Percentiles rank a stretch among this genome's conserved stretches.
phyloP scores from a whole-genome alignment of 805 yeast species.

The Candida peoriensis region DNA sequence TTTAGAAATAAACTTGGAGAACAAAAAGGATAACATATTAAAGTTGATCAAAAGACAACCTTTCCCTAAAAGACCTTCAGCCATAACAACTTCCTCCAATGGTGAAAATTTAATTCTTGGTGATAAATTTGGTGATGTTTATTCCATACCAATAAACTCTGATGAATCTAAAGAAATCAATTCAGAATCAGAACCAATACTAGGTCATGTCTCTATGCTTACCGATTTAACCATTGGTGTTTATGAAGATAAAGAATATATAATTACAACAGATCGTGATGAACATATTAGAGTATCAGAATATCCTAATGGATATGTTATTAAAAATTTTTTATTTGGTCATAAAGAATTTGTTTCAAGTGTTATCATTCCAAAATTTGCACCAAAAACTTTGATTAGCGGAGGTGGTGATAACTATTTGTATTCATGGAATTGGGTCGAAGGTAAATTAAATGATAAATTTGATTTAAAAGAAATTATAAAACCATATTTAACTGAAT shows the following conservation, averaged over 20 bases:
- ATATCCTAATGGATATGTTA: conserved; percentile 72
- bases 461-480: conserved; percentile 42
- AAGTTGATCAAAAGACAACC: conserved; percentile 60
- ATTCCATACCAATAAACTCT: conserved; percentile 44
- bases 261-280: conserved; percentile 88
- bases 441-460: conserved; percentile 39
- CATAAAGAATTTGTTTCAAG: conserved; percentile 79
- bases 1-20: conserved; percentile 33
- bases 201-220: conserved; percentile 97
- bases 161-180: conserved; percentile 29
- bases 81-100: conserved; percentile 64
- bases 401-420: conserved; percentile 89
- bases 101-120: conserved; percentile 64
- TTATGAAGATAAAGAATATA: conserved; percentile 39
- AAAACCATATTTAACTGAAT: conserved; percentile 42
- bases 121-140: conserved; percentile 97
- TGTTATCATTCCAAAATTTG: conserved; percentile 50
- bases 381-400: conserved; percentile 51
- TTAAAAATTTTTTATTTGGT: conserved; percentile 82
- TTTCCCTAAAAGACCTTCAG: conserved; percentile 90
- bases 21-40: conserved; percentile 36
- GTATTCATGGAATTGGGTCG: conserved; percentile 74
- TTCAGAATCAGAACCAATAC: conserved; percentile 57
- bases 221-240: conserved; percentile 58
- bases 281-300: conserved; percentile 87